Evolutionary conservation across 805 yeast genomes (phyloP).

Genomic region (Yarrowia sp.): DNA sequence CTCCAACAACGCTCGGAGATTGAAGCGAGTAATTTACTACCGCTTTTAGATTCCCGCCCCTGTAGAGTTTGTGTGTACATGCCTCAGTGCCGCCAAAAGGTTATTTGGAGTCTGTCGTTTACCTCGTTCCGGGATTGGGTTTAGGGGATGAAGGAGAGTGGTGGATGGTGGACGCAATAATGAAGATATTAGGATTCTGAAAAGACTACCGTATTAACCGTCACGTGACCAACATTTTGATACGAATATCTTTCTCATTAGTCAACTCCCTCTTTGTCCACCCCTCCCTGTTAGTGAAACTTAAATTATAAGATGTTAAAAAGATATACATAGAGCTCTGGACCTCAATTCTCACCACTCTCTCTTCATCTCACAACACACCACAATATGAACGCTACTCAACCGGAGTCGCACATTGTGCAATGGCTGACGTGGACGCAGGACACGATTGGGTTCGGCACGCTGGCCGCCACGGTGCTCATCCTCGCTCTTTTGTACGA

Average conservation of each 20-base stretch:
- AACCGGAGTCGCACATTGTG: conserved; percentile 35
- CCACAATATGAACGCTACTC: conserved; percentile 27
- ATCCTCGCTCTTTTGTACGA: conserved; percentile 47
- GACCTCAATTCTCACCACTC: too few species aligned
- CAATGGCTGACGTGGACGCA: conserved; percentile 38
- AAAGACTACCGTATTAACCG: background rate
- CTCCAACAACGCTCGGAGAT: conserved; percentile 4
- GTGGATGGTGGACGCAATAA: background rate
- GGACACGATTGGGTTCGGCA: conserved; percentile 36
- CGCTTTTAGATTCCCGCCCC: conserved; percentile 32
- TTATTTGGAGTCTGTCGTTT: conserved; percentile 6
- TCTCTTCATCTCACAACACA: background rate
- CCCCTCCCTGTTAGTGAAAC: too few species aligned
- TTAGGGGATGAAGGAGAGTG: background rate
- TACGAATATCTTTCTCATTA: too few species aligned
- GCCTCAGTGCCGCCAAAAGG: conserved; percentile 15
- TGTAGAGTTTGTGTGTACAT: conserved; percentile 30
- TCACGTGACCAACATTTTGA: background rate
- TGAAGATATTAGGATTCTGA: background rate
- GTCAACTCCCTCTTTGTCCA: too few species aligned
- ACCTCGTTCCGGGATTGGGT: conserved; percentile 24
- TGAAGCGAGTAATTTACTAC: conserved; percentile 12
- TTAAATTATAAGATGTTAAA: background rate
- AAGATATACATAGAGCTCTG: background rate
- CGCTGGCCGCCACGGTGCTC: conserved; percentile 39